Evolutionary conservation across 352 stramenopile species (phyloP), one percentile per base, ranked within the genome.

Genomic region (Globisporangium middletonii): DNA sequence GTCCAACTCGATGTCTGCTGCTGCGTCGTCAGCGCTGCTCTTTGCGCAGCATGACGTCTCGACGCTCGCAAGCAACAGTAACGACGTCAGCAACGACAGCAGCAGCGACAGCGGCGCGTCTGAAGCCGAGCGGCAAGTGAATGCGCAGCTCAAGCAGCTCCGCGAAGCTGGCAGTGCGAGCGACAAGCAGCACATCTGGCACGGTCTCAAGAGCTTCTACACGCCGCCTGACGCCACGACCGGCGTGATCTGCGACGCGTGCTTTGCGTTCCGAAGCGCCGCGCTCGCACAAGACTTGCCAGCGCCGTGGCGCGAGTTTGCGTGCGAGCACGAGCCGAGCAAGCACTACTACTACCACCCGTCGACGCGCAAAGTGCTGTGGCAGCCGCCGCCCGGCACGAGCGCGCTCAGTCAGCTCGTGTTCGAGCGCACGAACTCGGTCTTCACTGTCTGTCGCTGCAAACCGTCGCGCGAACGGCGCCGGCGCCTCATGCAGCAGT

Each of bases 331-430:
- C 15, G 45, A 52, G 6, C 71, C 56, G 0, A 57, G 60, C 18
- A 86, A 83, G 37, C 63, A 64, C 50, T 89, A 89, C 49, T 89
- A 71, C 53, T 89, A 84, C 52, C 52, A 86, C 37, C 33, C 50
- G 13, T 56, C 48, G 12, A 75, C 61, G 13, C 58, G 67, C 13
- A 59, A 75, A 27, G 74, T 89, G 38, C 58, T 69, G 23, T 89
- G 74, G 74, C 52, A 60, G 0, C 76, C 72, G 5, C 79, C 76
- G 9, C 60, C 62, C 6, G 64, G 59, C 30, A 68, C 74, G 11
- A 59, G 71, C 37, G 47, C 60, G 7, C 72, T 84, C 16, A 80
- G 69, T 37, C 37, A 64, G 16, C 49, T 77, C 26, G 79, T 87
- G 1, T 89, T 87, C 55, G 67, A 82, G 45, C 66, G 66, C 42